Conservation (phyloP, 1,139 yeast species). For the Blastobotrys malaysiensis region DNA sequence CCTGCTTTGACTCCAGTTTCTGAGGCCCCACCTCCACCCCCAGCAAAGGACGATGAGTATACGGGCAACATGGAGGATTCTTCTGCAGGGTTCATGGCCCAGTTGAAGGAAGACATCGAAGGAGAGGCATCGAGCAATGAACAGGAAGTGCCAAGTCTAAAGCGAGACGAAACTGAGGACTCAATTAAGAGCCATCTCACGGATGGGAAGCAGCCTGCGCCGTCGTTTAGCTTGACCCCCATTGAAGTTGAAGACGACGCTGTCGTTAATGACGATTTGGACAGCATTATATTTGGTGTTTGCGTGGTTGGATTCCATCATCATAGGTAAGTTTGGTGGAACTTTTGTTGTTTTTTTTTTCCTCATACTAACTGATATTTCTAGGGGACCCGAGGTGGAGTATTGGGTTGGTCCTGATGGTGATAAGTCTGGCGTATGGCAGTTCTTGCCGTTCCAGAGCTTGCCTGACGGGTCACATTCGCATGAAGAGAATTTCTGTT, state of each 20-base stretch:
- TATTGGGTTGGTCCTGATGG: slow-evolving; percentile 76
- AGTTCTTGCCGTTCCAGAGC: slow-evolving; percentile 90
- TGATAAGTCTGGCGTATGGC: slow-evolving; percentile 56
- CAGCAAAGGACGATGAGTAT: background rate
- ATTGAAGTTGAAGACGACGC: slow-evolving; percentile 16
- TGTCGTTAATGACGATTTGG: slow-evolving; percentile 16
- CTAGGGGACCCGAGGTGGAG: slow-evolving; percentile 88
- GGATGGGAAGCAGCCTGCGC: background rate
- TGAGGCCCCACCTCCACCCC: background rate
- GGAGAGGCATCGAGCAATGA: slow-evolving; percentile 7
- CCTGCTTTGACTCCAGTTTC: background rate
- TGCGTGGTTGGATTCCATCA: slow-evolving; percentile 94
- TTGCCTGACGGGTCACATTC: slow-evolving; percentile 93
- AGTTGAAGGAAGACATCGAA: background rate
- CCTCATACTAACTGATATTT: background rate
- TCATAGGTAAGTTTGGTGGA: slow-evolving; percentile 31
- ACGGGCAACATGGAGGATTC: background rate
- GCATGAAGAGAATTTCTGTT: slow-evolving; percentile 88
- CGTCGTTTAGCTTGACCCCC: slow-evolving; percentile 17
- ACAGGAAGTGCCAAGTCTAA: background rate
- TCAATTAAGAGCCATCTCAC: slow-evolving; percentile 1
- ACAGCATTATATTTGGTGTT: slow-evolving; percentile 62
- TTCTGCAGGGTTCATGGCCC: background rate
- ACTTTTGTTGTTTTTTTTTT: background rate
- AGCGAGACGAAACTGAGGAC: background rate